Evolutionary conservation across 1,284 basidiomycete species (phyloP).

Genomic region (Anthracocystis panici-leucophaei): DNA sequence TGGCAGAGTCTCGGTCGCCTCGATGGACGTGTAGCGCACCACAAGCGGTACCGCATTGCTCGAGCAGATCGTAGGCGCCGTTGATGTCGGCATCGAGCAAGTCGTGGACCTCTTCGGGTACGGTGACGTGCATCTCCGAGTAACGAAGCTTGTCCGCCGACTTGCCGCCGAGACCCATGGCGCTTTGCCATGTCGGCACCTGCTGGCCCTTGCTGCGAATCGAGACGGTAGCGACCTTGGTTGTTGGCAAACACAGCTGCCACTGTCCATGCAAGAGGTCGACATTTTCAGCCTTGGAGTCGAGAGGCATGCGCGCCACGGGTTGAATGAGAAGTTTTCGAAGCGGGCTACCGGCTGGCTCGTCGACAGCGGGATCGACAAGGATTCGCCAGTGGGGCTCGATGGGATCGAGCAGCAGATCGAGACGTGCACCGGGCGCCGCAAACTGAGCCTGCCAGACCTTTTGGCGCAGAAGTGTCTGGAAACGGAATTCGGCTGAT

Average conservation of each 20-base stretch:
- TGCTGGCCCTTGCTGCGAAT: slow-evolving; percentile 79
- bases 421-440: slow-evolving; percentile 78
- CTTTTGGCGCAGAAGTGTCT: slow-evolving; percentile 75
- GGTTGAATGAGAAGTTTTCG: slow-evolving; percentile 81
- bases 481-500: slow-evolving; percentile 67
- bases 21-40: slow-evolving; percentile 82
- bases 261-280: slow-evolving; percentile 79
- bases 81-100: slow-evolving; percentile 83
- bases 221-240: slow-evolving; percentile 74
- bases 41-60: slow-evolving; percentile 90
- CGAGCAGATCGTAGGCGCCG: slow-evolving; percentile 82
- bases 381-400: slow-evolving; percentile 84
- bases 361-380: slow-evolving; percentile 77
- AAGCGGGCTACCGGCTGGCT: slow-evolving; percentile 83
- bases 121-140: slow-evolving; percentile 77
- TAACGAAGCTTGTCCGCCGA: slow-evolving; percentile 79
- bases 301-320: slow-evolving; percentile 79
- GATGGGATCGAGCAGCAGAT: slow-evolving; percentile 81
- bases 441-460: slow-evolving; percentile 86
- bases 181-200: slow-evolving; percentile 86
- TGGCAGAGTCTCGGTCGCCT: slow-evolving; percentile 71
- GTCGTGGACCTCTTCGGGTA: slow-evolving; percentile 73
- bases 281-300: slow-evolving; percentile 50
- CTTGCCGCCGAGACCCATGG: slow-evolving; percentile 80
- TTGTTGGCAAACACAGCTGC: slow-evolving; percentile 83